phyloP scores from a whole-genome alignment of 2,329 filamentous ascomycete species.

The Diplodia seriata region DNA sequence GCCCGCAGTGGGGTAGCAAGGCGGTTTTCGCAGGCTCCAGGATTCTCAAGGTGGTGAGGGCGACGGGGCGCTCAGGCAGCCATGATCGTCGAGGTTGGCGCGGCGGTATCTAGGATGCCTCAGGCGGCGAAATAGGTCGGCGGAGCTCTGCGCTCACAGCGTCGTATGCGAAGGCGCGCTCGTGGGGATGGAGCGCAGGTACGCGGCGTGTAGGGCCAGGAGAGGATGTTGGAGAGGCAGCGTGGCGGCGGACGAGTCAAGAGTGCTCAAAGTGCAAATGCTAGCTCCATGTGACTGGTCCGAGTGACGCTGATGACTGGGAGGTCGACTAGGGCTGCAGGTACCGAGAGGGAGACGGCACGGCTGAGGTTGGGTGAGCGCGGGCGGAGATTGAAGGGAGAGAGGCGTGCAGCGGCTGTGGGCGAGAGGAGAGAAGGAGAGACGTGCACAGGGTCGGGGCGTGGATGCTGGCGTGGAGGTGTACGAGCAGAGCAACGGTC shows the following conservation, averaged over 20 bases:
- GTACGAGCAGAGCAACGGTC: conserved; percentile 28
- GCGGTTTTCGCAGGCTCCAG: conserved; percentile 30
- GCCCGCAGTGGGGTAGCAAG: conserved; percentile 24
- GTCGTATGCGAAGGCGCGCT: background rate
- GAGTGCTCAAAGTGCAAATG: conserved; percentile 25
- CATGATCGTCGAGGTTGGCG: conserved; percentile 22
- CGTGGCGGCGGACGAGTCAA: conserved; percentile 16
- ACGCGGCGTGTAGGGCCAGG: conserved; percentile 24
- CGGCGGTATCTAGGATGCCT: conserved; percentile 25
- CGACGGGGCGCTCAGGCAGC: conserved; percentile 30
- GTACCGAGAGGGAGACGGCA: background rate
- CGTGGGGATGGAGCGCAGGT: conserved; percentile 20
- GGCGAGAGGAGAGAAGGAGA: conserved; percentile 25
- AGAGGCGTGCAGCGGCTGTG: conserved; percentile 4
- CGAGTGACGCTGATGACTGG: conserved; percentile 31
- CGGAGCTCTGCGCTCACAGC: conserved; percentile 4
- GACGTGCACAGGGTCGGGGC: conserved; percentile 26
- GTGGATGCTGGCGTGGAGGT: conserved; percentile 25
- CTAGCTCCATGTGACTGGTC: conserved; percentile 33
- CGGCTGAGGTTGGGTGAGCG: background rate
- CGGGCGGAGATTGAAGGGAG: conserved; percentile 17
- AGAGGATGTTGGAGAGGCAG: background rate
- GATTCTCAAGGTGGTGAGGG: conserved; percentile 13
- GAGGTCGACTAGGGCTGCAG: conserved; percentile 12
- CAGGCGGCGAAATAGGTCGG: conserved; percentile 27